Evolutionary conservation across 225 moss, liverwort and hornwort genomes (phyloP).

Genomic region (Polytrichum formosum): DNA sequence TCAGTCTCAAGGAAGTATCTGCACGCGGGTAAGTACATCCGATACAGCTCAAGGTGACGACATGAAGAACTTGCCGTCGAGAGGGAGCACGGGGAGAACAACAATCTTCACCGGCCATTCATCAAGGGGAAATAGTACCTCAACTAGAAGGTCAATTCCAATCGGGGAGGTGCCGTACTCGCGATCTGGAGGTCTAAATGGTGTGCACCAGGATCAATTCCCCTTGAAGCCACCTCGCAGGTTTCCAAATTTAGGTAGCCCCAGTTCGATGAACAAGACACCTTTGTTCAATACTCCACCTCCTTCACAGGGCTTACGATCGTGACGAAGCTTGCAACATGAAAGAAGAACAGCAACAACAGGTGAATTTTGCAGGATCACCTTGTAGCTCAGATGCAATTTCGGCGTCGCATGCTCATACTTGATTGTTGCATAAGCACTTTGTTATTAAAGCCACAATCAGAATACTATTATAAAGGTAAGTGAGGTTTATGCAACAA

Average conservation of each 20-base stretch:
- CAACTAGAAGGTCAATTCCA: slow-evolving; percentile 21
- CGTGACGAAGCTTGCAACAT: background rate
- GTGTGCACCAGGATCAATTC: background rate
- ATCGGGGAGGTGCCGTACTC: slow-evolving; percentile 11
- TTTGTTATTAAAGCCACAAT: too few relatives aligned
- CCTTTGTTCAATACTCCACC: slow-evolving; percentile 2
- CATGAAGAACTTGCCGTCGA: slow-evolving; percentile 22
- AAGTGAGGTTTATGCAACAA: too few relatives aligned
- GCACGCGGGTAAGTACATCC: slow-evolving; percentile 12
- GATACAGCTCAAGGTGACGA: slow-evolving; percentile 8
- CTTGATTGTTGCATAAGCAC: too few relatives aligned
- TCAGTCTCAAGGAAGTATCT: slow-evolving; percentile 14
- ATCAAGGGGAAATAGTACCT: background rate
- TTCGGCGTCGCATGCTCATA: too few relatives aligned
- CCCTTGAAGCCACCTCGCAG: background rate
- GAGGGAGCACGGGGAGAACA: slow-evolving; percentile 25
- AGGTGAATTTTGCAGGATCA: too few relatives aligned
- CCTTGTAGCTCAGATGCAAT: too few relatives aligned
- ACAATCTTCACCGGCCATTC: slow-evolving; percentile 2
- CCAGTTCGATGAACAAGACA: slow-evolving; percentile 1
- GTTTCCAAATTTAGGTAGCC: background rate
- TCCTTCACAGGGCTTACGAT: background rate
- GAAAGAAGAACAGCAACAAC: too few relatives aligned
- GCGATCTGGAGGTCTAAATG: background rate
- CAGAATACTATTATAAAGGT: too few relatives aligned